These are phyloP conservation scores for Kurtzmaniella fragi DNA, from an alignment of 805 yeast species.

Conservation along the genomic window DNA sequence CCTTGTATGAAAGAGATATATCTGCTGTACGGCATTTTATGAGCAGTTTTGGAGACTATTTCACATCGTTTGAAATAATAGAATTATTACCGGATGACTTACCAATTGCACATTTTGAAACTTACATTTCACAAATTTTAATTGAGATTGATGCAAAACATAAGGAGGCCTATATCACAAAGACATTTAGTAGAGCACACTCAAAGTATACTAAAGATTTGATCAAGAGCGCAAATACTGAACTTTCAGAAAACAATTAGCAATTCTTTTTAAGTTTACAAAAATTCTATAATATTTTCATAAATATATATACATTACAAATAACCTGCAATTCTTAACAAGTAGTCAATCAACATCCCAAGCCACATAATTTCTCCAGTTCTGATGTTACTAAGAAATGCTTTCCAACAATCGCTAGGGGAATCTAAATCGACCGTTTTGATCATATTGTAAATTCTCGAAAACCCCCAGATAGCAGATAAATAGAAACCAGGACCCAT, in stretches of 20 bases:
- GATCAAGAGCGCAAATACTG: background rate
- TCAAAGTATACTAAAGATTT: conserved; percentile 13
- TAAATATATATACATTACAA: conserved; percentile 16
- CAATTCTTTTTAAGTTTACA: background rate
- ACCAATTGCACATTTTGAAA: conserved; percentile 23
- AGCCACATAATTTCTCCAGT: conserved; percentile 67
- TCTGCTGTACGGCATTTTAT: conserved; percentile 26
- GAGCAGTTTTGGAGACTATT: conserved; percentile 16
- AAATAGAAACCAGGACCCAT: conserved; percentile 82
- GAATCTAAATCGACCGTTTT: conserved; percentile 69
- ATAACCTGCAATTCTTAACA: conserved; percentile 44
- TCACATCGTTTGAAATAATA: conserved; percentile 21
- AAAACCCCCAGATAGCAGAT: conserved; percentile 64
- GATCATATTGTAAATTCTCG: conserved; percentile 65
- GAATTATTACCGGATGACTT: conserved; percentile 24
- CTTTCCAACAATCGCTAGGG: conserved; percentile 78
- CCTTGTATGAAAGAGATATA: conserved; percentile 12
- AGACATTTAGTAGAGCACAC: conserved; percentile 26
- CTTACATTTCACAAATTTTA: conserved; percentile 18
- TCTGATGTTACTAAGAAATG: conserved; percentile 69
- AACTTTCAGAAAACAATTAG: background rate
- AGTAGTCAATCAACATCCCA: conserved; percentile 64
- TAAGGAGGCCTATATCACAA: conserved; percentile 15
- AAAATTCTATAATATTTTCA: background rate
- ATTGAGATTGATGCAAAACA: conserved; percentile 15